phyloP scores from a whole-genome alignment of 345 rosid species.

The Bruguiera gymnorhiza region DNA sequence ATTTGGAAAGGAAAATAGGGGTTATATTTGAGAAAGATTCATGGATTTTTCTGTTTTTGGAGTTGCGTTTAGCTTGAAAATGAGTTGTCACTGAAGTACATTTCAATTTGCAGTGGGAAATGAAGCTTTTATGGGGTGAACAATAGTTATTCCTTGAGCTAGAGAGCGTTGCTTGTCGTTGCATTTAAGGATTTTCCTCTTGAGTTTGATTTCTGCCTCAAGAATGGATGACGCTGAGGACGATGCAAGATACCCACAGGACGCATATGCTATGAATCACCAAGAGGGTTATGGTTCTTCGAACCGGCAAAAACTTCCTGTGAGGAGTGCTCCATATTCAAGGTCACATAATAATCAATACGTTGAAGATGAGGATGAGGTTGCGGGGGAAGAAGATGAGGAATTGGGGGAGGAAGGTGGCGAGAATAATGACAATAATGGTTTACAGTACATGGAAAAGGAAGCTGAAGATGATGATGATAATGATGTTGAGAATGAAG shows the following conservation, averaged over 20 bases:
- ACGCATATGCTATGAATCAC: constrained; percentile 42
- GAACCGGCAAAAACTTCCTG: constrained; percentile 56
- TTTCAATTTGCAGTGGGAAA: background rate
- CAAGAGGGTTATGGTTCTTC: constrained; percentile 43
- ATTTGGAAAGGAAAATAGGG: constrained; percentile 7
- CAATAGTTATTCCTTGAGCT: background rate
- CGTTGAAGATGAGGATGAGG: constrained; percentile 42
- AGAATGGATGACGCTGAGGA: constrained; percentile 79
- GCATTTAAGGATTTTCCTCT: background rate
- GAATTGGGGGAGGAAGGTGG: constrained; percentile 41
- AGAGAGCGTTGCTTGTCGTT: background rate
- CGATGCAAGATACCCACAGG: constrained; percentile 63
- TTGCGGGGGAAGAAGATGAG: constrained; percentile 30
- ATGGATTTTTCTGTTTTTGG: background rate
- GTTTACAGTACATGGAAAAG: constrained; percentile 31
- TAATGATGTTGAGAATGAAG: constrained; percentile 17
- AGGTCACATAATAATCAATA: constrained; percentile 31
- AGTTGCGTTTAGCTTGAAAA: background rate
- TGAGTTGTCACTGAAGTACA: background rate
- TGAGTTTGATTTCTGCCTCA: background rate
- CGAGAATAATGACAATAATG: constrained; percentile 38
- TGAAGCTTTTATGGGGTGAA: background rate
- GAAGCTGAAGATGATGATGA: constrained; percentile 43
- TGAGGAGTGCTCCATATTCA: constrained; percentile 34
- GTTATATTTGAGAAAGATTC: background rate